Evolutionary conservation across 257 asterid genomes (phyloP).

Genomic region (Osmanthus fragrans): DNA sequence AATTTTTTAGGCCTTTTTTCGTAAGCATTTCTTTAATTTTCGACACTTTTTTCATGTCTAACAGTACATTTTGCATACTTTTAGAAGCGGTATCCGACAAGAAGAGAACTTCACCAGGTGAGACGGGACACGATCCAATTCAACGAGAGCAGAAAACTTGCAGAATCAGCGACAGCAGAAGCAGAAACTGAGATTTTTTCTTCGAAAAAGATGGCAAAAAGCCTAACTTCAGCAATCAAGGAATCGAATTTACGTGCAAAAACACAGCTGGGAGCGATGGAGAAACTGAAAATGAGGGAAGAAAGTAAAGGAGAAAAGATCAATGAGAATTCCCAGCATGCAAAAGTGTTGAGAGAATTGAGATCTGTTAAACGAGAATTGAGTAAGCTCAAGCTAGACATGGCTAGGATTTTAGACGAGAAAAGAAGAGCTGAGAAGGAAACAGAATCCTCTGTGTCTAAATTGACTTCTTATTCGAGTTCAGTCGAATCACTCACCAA

Average conservation of each 20-base stretch:
- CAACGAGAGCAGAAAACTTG: slow-evolving; percentile 35
- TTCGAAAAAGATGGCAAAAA: slow-evolving; percentile 49
- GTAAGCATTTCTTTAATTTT: too few species aligned
- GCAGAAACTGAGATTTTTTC: slow-evolving; percentile 60
- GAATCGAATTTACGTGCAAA: slow-evolving; percentile 52
- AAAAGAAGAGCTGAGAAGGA: slow-evolving; percentile 61
- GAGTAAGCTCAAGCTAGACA: slow-evolving; percentile 69
- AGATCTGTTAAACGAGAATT: slow-evolving; percentile 57
- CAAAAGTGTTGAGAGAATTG: slow-evolving; percentile 54
- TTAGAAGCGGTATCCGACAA: slow-evolving; percentile 38
- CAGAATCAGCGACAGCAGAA: slow-evolving; percentile 39
- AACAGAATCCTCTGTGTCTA: slow-evolving; percentile 31
- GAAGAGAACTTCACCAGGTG: slow-evolving; percentile 57
- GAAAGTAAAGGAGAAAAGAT: slow-evolving; percentile 31
- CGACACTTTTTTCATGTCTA: not conserved
- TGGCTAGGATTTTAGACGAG: slow-evolving; percentile 67
- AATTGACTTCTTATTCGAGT: slow-evolving; percentile 32
- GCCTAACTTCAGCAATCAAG: slow-evolving; percentile 43
- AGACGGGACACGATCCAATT: slow-evolving; percentile 38
- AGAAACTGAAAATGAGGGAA: slow-evolving; percentile 42
- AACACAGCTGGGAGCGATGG: slow-evolving; percentile 37
- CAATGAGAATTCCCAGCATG: slow-evolving; percentile 31
- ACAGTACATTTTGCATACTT: not conserved
- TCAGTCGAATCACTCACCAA: slow-evolving; percentile 45
- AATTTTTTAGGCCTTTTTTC: not conserved